A percentile compares a stretch with the other conserved stretches of the same genome.
Conservation (phyloP, 2,329 filamentous ascomycete genomes). For the Xylaria sp. region DNA sequence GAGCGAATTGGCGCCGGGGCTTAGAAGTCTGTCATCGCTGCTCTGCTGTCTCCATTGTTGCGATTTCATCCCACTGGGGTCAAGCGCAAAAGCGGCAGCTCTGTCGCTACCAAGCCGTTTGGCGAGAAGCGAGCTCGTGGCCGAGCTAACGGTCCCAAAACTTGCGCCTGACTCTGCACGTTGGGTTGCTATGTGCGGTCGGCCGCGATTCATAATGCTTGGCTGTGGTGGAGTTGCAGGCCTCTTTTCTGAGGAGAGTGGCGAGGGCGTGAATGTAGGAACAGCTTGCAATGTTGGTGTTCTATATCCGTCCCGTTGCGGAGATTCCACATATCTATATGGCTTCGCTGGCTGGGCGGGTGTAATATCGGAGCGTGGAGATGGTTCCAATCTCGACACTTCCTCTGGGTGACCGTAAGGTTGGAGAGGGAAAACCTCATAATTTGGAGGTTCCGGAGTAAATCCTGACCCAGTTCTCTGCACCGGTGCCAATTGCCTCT, state of each 20-base stretch:
- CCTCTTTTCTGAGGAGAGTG: constrained; percentile 17
- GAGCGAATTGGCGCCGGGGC: constrained; percentile 30
- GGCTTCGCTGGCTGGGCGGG: not conserved
- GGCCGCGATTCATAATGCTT: constrained; percentile 20
- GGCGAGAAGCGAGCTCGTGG: constrained; percentile 53
- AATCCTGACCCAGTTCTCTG: constrained; percentile 37
- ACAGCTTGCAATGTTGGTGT: constrained; percentile 14
- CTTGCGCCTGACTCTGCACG: constrained; percentile 36
- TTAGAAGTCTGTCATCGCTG: constrained; percentile 25
- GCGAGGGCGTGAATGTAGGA: constrained; percentile 23
- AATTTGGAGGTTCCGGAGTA: constrained; percentile 32
- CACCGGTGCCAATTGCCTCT: constrained; percentile 15
- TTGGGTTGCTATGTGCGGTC: constrained; percentile 31
- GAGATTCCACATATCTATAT: constrained; percentile 4
- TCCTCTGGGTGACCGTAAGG: constrained; percentile 1
- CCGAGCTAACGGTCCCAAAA: constrained; percentile 38
- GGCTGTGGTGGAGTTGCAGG: constrained; percentile 29
- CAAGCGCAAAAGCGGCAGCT: constrained; percentile 53
- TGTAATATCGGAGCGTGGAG: not conserved
- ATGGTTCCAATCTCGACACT: not conserved
- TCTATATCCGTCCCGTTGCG: constrained; percentile 2
- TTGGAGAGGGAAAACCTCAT: constrained; percentile 30
- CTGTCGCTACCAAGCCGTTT: constrained; percentile 58
- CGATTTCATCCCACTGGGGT: constrained; percentile 34
- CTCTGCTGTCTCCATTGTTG: constrained; percentile 37